Base-by-base conservation (phyloP, 768 basidiomycete genomes). In the Sistotremastrum suecicum region DNA sequence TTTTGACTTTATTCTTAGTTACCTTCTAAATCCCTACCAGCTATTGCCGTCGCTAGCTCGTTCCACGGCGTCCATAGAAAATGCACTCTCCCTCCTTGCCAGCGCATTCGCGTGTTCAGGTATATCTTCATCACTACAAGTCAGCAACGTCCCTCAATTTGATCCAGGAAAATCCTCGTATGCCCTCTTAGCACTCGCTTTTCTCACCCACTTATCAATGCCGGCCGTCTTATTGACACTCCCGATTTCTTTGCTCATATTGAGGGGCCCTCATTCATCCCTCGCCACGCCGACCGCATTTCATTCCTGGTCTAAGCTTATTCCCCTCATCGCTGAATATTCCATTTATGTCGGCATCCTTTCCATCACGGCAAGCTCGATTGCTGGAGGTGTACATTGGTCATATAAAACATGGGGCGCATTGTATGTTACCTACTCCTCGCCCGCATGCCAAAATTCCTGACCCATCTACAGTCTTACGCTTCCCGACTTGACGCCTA, bases 401-500 rank as follows among this genome's bases (percentile, higher is more conserved):
- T 61, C 84, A 44, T 58, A 64, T 11, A 76, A 81, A 55, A 87
- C 86, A 0, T 94, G 88, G 88, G 85, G 87, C 10, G 79, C 84
- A 43, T 80, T 74, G 90, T 91, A 56, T 57, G 74, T 64, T 39
- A 10, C 29, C 37, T 12, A 7, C 39, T 39, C 35, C 42, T 1
- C 31, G 50, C 37, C 30, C 20, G 10, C 20, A 2, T 38, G 8
- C 39, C 5, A 28, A 32, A 3, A 42, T 39, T 4, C 34, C 39
- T n/a, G 37, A 39, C 41, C 43, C 33, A 6, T 39, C 12, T 5
- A 5, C 53, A 97, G 92, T 40, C 56, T 95, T 28, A 75, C 73
- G 12, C 74, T 95, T 6, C 83, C 85, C 2, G 92, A 95, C 58
- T 63, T 98, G 50, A 91, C 89, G 6, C 94, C 95, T 0, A 98